These are phyloP conservation scores for Boletus reticulatus DNA, from an alignment of 768 basidiomycete species.

Conservation along the genomic window DNA sequence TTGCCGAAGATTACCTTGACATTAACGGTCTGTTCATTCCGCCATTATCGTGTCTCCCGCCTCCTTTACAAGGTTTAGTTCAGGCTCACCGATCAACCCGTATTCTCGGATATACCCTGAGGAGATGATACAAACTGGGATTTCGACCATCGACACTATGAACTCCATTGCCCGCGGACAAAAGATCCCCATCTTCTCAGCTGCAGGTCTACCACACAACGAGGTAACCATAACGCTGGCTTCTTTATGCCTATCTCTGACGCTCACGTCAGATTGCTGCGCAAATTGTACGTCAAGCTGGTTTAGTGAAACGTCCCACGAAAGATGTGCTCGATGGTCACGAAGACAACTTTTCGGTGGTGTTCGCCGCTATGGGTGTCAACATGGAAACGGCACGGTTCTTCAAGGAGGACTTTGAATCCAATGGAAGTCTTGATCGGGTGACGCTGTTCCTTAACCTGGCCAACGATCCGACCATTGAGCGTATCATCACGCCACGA, in stretches of 20 bases:
- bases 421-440: conserved; percentile 95
- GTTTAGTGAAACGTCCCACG: conserved; percentile 92
- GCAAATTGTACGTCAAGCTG: conserved; percentile 99
- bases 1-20: conserved; percentile 98
- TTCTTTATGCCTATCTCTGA: conserved; percentile 25
- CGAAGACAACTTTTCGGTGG: conserved; percentile 99
- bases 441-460: conserved; percentile 98
- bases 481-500: conserved; percentile 99
- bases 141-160: conserved; percentile 97
- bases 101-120: conserved; percentile 99
- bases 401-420: conserved; percentile 99
- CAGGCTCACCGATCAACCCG: conserved; percentile 97
- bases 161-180: conserved; percentile 99
- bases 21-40: conserved; percentile 80
- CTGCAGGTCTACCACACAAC: conserved; percentile 97
- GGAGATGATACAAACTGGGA: conserved; percentile 99
- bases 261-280: conserved; percentile 79
- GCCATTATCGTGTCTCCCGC: not conserved
- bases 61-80: conserved; percentile 16
- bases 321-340: conserved; percentile 98
- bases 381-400: conserved; percentile 99
- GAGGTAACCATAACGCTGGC: conserved; percentile 53
- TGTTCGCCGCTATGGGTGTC: conserved; percentile 99
- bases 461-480: conserved; percentile 99
- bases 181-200: conserved; percentile 99